phyloP scores from a whole-genome alignment of 768 basidiomycete genomes.

The Dictyophora rubrovolvata region DNA sequence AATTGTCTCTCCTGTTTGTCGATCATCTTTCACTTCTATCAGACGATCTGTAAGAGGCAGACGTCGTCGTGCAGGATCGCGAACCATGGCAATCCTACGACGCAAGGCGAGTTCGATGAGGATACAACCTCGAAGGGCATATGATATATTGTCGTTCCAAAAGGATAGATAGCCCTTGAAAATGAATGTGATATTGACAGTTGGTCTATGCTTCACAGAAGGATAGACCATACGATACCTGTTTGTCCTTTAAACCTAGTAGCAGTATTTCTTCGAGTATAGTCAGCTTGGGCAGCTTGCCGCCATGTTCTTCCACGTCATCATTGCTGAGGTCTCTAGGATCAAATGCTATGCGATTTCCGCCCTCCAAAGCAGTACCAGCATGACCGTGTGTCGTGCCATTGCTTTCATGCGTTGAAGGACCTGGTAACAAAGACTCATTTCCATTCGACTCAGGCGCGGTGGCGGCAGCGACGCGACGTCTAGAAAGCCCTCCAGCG shows the following conservation, averaged over 20 bases:
- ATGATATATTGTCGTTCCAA: constrained; percentile 99
- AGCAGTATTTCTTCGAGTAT: constrained; percentile 96
- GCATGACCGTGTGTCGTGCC: constrained; percentile 33
- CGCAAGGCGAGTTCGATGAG: constrained; percentile 95
- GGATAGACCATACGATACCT: constrained; percentile 43
- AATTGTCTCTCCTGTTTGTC: constrained; percentile 91
- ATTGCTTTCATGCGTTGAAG: not conserved
- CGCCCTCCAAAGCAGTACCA: constrained; percentile 76
- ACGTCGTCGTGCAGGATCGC: constrained; percentile 69
- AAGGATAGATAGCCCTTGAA: constrained; percentile 86
- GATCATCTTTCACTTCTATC: constrained; percentile 85
- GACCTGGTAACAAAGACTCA: not conserved
- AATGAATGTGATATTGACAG: constrained; percentile 3
- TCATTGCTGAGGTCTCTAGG: constrained; percentile 75
- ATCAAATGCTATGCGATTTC: constrained; percentile 86
- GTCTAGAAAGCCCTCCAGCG: constrained; percentile 3
- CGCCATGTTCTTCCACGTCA: constrained; percentile 47
- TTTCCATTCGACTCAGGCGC: not conserved
- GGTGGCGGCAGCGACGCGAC: not conserved
- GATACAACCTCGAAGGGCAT: constrained; percentile 96
- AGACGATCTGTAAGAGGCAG: constrained; percentile 71
- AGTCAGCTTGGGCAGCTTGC: constrained; percentile 69
- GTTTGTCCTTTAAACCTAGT: constrained; percentile 92
- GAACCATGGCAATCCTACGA: constrained; percentile 82
- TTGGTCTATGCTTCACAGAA: not conserved